Evolutionary conservation across 2,329 filamentous ascomycete genomes (phyloP), one percentile per base, ranked within the genome.

Genomic region (Paracoccidioides brasiliensis): DNA sequence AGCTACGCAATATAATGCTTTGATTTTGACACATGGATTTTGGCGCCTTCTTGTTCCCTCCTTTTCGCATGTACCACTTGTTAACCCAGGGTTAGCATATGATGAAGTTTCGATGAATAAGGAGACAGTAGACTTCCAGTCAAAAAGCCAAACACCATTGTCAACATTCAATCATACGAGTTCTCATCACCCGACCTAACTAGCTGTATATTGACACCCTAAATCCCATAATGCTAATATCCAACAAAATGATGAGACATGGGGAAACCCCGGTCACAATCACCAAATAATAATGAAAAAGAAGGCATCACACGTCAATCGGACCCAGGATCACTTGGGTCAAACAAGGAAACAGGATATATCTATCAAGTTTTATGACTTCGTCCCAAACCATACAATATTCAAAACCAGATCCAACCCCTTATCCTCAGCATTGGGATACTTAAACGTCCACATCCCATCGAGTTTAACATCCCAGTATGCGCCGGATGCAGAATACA

Each of bases 361-460:
- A 7, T 5, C n/a, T n/a, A 9, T 41, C 12, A 28, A 42, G 1
- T 41, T 22, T n/a, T 33, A 35, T 45, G 12, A 70, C 52, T 65
- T 61, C 58, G 71, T 59, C 7, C 69, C 68, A 56, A 77, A 73
- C 75, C 75, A 77, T 28, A 74, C 73, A 55, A 77, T 69, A 56
- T 72, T 75, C 37, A 77, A 67, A 38, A 77, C 74, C 52, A 77
- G 70, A 61, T 77, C 75, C 57, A 77, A 58, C 1, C 74, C 75
- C 61, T 70, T 73, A 60, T 71, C 71, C 59, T 73, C 72, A 8
- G 67, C 74, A 35, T 70, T 72, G 30, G 72, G 69, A 62, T 76
- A 76, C 65, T 77, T 77, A 65, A 70, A 76, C 52, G 73, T 77
- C 74, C 74, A 77, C 74, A 76, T 77, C 45, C 75, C 75, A 61